Base-by-base conservation (phyloP, 768 basidiomycete genomes). In the Sarcodon aspratus region DNA sequence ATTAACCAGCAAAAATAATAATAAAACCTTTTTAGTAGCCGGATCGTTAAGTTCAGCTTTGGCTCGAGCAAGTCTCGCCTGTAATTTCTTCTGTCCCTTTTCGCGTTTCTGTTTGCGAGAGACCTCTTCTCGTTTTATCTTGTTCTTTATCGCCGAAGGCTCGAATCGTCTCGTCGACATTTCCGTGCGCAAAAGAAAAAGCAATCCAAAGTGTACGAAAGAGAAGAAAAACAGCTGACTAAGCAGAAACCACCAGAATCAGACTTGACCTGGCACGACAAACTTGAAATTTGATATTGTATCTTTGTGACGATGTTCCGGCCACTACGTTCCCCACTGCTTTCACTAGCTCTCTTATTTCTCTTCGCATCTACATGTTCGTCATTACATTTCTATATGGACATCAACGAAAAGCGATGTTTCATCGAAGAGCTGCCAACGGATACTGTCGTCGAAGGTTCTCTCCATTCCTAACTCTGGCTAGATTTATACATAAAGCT, bases 381-480 rank as follows among this genome's bases (percentile, higher is more conserved):
- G 61, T 91, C 88, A 31, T 81, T 99, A 27, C 96, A 99, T 62
- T 96, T 98, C 66, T 99, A 99, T 63, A 79, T 99, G 50, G 92
- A 96, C 62, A 82, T 92, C 13, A 86, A 89, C 60, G 90, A 96
- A 65, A 83, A 85, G 59, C 78, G 87, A 44, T 99, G 96, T 64
- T 98, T 98, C 68, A 78, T 98, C 50, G 96, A 98, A 61, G 96
- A 99, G 63, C 70, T 98, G 15, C 95, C 96, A 10, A 80, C 82
- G 3, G 86, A 95, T 65, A 97, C 93, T n/a, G 82, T 93, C 31
- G 89, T 95, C 35, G 89, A 96, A 72, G 91, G 94, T 88, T 57
- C 52, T 72, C 59, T 36, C 43, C 48, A 12, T 46, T 37, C 40
- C 12, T 21, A 18, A 11, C 17, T 42, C 12, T 33, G 18, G 13